Evolutionary conservation across 2,329 filamentous ascomycete species (phyloP), one percentile per base, ranked within the genome.

Genomic region (Scedosporium boydii): DNA sequence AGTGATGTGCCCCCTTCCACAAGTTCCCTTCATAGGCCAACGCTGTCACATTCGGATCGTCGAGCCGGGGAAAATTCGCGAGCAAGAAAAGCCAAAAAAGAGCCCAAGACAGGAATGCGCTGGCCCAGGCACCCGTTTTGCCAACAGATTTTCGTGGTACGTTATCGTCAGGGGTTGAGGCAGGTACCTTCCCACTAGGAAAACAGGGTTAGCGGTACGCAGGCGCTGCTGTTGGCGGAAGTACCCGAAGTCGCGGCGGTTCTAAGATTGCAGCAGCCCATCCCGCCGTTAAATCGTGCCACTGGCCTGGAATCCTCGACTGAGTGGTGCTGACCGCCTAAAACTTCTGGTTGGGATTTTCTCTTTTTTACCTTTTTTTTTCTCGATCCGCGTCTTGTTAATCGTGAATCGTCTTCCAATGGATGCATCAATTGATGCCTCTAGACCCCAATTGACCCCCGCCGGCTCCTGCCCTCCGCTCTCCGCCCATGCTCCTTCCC

Each of bases 181-280:
- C 23, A 29, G 51, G 51, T 55, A 55, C 51, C 51, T 14, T 6
- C 10, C 51, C 23, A 27, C 23, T 10, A 23, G 4, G 14, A 55
- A 27, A 29, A 14, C 23, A 55, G 21, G 12, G 12, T 14, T 23
- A 55, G 51, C 23, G 51, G 51, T 55, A 55, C 51, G 23, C 18
- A 55, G 23, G 3, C 18, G 23, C 51, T 14, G 12, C 18, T 55
- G 18, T 14, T 26, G 51, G 51, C 51, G 51, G 23, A 60, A 44
- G 59, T 60, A 60, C 27, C 59, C 14, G n/a, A 23, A 46, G n/a
- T n/a, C 56, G 34, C 56, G 23, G 26, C 48, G 27, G 48, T 51
- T 41, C 38, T 62, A 27, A 62, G 42, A 62, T 62, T 58, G 29
- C 18, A 62, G 23, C 60, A 62, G 60, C 29, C 60, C 60, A 62